These are phyloP conservation scores for Tolypocladium pustulatum DNA, from an alignment of 2,329 filamentous ascomycete genomes.

Conservation along the genomic window DNA sequence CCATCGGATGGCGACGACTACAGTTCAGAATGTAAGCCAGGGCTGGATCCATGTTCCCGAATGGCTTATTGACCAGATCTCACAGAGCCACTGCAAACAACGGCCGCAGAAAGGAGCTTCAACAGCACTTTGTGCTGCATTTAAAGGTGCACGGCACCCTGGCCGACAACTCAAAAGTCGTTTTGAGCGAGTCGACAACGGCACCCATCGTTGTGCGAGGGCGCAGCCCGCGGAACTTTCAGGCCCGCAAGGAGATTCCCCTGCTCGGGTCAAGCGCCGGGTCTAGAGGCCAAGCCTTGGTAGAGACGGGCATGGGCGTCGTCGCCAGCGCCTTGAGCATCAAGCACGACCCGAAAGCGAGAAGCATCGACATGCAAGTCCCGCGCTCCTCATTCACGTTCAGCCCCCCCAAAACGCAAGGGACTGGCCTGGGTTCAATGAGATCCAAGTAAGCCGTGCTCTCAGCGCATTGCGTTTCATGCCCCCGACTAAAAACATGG, in stretches of 20 bases:
- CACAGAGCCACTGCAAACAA: slow-evolving; percentile 86
- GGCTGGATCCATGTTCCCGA: background rate
- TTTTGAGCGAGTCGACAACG: slow-evolving; percentile 75
- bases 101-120: slow-evolving; percentile 83
- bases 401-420: slow-evolving; percentile 43
- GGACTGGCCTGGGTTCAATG: slow-evolving; percentile 40
- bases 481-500: slow-evolving; percentile 13
- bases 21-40: slow-evolving; percentile 69
- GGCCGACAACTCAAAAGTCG: slow-evolving; percentile 70
- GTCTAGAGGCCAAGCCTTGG: slow-evolving; percentile 64
- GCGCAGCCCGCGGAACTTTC: slow-evolving; percentile 88
- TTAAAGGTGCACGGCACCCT: slow-evolving; percentile 79
- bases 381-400: slow-evolving; percentile 49
- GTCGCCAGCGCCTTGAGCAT: slow-evolving; percentile 45
- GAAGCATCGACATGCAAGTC: slow-evolving; percentile 41
- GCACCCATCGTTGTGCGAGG: slow-evolving; percentile 90
- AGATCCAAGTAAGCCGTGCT: slow-evolving; percentile 44
- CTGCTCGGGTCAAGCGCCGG: slow-evolving; percentile 67
- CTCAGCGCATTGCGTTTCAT: background rate
- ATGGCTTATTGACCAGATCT: background rate
- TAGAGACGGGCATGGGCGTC: slow-evolving; percentile 52
- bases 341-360: slow-evolving; percentile 44
- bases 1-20: slow-evolving; percentile 85
- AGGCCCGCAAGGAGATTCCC: slow-evolving; percentile 85
- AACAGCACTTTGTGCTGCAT: slow-evolving; percentile 89